Percentiles rank a stretch among this genome's conserved stretches.
Conservation (phyloP, 139 green algal genomes). For the Coelastrella sp. region DNA sequence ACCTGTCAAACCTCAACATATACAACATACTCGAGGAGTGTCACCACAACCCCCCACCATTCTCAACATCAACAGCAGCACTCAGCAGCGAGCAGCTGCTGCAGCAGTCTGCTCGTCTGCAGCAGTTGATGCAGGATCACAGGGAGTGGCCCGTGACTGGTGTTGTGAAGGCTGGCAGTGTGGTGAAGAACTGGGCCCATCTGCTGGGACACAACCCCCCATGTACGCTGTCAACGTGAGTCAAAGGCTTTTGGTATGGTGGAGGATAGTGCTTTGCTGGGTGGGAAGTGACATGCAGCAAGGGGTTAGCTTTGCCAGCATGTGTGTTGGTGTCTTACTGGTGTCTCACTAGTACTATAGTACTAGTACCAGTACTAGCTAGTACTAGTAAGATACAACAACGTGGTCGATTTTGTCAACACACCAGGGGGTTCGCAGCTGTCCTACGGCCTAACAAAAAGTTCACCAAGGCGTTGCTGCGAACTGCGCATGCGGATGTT, state of each 20-base stretch:
- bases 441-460: too few species aligned
- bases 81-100: not conserved
- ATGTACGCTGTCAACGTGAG: slow-evolving; percentile 65
- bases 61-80: slow-evolving; percentile 37
- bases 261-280: not conserved
- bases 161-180: slow-evolving; percentile 6
- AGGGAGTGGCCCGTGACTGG: slow-evolving; percentile 67
- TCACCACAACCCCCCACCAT: slow-evolving; percentile 53
- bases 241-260: too few species aligned
- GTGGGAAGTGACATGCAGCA: not conserved
- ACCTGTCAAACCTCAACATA: slow-evolving; percentile 39
- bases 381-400: too few species aligned
- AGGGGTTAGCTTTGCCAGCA: not conserved
- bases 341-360: too few species aligned
- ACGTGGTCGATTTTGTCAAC: too few species aligned
- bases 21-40: slow-evolving; percentile 77
- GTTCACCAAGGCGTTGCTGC: too few species aligned
- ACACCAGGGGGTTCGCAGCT: too few species aligned
- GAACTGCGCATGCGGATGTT: too few species aligned
- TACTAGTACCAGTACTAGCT: too few species aligned
- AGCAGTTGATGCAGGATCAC: not conserved
- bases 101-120: not conserved
- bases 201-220: slow-evolving; percentile 63
- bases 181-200: slow-evolving; percentile 64
- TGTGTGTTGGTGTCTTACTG: too few species aligned